Evolutionary conservation across 164 flowering plant species (phyloP), one percentile per base, ranked within the genome.

Genomic region (Amborella trichopoda): DNA sequence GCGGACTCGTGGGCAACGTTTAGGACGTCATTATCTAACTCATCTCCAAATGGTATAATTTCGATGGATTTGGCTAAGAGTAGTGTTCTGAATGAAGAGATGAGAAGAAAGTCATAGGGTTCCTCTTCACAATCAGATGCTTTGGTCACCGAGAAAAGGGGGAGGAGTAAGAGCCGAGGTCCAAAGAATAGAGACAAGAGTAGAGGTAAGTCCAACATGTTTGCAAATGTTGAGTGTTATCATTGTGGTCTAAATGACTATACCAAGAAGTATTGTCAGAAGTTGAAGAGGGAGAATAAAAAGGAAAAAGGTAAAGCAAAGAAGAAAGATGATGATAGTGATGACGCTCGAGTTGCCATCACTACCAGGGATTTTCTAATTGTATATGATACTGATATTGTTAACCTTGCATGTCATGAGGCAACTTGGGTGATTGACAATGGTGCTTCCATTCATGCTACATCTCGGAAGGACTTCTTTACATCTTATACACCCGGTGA

Each of bases 391-490:
- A 14, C 34, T 30, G 14, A 30, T 14, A 30, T 30, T 9, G 1
- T 30, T 30, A 30, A 30, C 14, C 11, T 30, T 30, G 34, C 34
- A 9, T 0, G 34, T 8, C 11, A 30, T 14, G 34, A 30, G 12
- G 17, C 18, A 6, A 10, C 1, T 11, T 39, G 42, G 42, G n/a
- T 39, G 8, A 19, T 39, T 39, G 18, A 39, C 18, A 39, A 19
- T 39, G 42, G 42, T 39, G 12, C 42, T 10, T 11, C 42, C 17
- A 6, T 39, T 39, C 42, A 39, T 17, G 42, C 8, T 39, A 39
- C 42, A 6, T 39, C 42, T 8, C 13, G 18, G 12, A 39, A 17
- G 42, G 42, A 39, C 8, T 39, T 39, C 17, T 39, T 17, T 19
- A 10, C 42, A 6, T 39, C 42, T 6, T 39, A 39, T 17, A 39